Evolutionary conservation across 108 stramenopile species (phyloP).

Genomic region (Epipyxis sp.): DNA sequence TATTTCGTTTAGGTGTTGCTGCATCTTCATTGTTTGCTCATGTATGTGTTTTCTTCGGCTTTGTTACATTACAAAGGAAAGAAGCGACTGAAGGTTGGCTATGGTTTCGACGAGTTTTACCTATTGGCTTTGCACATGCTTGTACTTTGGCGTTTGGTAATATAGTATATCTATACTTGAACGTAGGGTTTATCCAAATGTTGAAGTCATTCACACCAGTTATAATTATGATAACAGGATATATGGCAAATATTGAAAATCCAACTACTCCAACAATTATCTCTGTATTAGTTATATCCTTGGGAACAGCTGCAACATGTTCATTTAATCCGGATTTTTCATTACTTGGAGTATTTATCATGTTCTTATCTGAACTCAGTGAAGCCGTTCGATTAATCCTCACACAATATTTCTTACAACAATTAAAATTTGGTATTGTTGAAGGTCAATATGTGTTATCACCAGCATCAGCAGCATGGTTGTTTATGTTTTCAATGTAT

Average conservation of each 20-base stretch:
- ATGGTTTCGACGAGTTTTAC: slow-evolving; percentile 24
- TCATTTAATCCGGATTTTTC: slow-evolving; percentile 15
- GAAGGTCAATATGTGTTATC: slow-evolving; percentile 42
- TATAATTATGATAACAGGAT: slow-evolving; percentile 26
- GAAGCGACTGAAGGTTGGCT: slow-evolving; percentile 14
- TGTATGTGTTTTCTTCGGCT: background rate
- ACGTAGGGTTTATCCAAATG: slow-evolving; percentile 36
- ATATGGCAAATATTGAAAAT: background rate
- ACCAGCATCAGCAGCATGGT: slow-evolving; percentile 29
- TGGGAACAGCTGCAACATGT: slow-evolving; percentile 37
- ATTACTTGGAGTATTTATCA: slow-evolving; percentile 33
- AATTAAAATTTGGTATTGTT: slow-evolving; percentile 38
- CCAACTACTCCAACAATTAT: slow-evolving; percentile 2
- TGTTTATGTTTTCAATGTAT: slow-evolving; percentile 24
- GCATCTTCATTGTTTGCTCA: slow-evolving; percentile 5
- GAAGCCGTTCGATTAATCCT: slow-evolving; percentile 40
- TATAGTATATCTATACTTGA: slow-evolving; percentile 38
- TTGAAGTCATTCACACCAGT: slow-evolving; percentile 34
- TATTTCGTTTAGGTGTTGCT: too few species aligned
- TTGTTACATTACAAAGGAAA: background rate
- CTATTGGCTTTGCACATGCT: slow-evolving; percentile 37
- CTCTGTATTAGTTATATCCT: slow-evolving; percentile 13
- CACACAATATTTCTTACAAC: slow-evolving; percentile 34
- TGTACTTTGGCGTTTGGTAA: slow-evolving; percentile 44
- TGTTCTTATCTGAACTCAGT: slow-evolving; percentile 14